A percentile compares a stretch with the other conserved stretches of the same genome.
phyloP scores from a whole-genome alignment of 108 stramenopile species.

The Cylindrotheca closterium region DNA sequence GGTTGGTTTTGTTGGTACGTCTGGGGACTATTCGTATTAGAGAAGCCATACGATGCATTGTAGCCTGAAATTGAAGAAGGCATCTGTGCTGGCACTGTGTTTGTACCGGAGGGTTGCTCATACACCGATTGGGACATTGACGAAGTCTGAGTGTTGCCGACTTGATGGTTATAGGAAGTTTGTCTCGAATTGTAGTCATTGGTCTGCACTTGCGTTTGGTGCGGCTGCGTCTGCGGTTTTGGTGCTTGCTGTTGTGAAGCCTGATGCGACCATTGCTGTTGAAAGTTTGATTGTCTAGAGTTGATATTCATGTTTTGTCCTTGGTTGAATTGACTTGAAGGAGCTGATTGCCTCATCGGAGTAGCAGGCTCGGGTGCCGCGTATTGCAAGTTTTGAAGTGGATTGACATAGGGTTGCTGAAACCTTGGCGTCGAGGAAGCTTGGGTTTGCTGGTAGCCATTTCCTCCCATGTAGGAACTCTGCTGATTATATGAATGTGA shows the following conservation, averaged over 20 bases:
- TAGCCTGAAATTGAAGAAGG: no score
- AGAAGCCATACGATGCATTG: no score
- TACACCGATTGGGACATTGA: no score
- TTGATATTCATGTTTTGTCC: not conserved
- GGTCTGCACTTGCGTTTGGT: not conserved
- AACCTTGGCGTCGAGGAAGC: not conserved
- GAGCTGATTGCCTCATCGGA: no score
- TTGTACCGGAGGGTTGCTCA: no score
- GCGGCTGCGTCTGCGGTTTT: constrained; percentile 3
- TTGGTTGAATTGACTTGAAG: no score
- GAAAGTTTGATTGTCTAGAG: not conserved
- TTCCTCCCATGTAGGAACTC: not conserved
- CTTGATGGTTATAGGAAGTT: not conserved
- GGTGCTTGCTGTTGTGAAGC: constrained; percentile 8
- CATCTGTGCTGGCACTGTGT: no score
- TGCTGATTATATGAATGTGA: not conserved
- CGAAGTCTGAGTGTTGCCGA: no score
- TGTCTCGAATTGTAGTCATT: not conserved
- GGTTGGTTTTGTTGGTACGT: no score
- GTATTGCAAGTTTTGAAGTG: not conserved
- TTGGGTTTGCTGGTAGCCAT: not conserved
- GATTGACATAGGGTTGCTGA: not conserved
- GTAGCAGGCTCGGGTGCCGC: no score
- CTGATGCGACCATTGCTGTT: not conserved
- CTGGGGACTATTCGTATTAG: no score